Percentiles rank a stretch among this genome's conserved stretches.
These are phyloP conservation scores for Neospermospora avenae DNA, from an alignment of 2,329 filamentous ascomycete species.

Conservation along the genomic window DNA sequence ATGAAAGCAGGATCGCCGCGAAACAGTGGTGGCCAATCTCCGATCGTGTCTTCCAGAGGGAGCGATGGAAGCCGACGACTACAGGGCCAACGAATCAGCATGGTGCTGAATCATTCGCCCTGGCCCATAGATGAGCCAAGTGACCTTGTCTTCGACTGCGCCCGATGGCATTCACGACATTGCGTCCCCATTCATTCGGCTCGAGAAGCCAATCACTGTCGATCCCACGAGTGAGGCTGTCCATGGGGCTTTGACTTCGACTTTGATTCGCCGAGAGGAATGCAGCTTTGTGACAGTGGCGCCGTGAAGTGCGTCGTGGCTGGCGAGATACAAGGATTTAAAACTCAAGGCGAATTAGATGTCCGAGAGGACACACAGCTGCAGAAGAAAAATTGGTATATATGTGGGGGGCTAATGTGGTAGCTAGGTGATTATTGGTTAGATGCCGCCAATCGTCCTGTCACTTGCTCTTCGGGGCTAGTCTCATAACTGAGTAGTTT, in stretches of 20 bases:
- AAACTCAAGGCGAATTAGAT: slow-evolving; percentile 11
- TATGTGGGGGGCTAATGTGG: not conserved
- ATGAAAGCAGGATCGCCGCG: slow-evolving; percentile 24
- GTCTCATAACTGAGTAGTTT: not conserved
- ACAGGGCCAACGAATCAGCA: slow-evolving; percentile 17
- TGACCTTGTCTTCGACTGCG: slow-evolving; percentile 13
- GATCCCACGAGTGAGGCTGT: slow-evolving; percentile 24
- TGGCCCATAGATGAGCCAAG: not conserved
- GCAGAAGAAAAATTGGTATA: slow-evolving; percentile 5
- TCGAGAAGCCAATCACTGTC: slow-evolving; percentile 17
- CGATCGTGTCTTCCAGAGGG: slow-evolving; percentile 23
- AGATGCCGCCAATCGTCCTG: not conserved
- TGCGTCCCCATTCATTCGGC: slow-evolving; percentile 22
- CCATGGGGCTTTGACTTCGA: slow-evolving; percentile 10
- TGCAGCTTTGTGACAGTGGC: slow-evolving; percentile 20
- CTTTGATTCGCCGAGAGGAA: slow-evolving; percentile 2
- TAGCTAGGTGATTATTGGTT: slow-evolving; percentile 5
- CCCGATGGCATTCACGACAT: slow-evolving; percentile 21
- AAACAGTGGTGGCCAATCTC: slow-evolving; percentile 30
- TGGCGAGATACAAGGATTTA: slow-evolving; percentile 7
- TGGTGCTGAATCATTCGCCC: slow-evolving; percentile 8
- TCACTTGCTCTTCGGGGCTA: not conserved
- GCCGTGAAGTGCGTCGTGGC: slow-evolving; percentile 22
- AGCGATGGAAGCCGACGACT: slow-evolving; percentile 15
- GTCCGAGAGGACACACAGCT: not conserved